Percentiles rank a stretch among this genome's conserved stretches.
These are phyloP conservation scores for Lathyrus tuberosus DNA, from an alignment of 306 rosid species.

Conservation along the genomic window DNA sequence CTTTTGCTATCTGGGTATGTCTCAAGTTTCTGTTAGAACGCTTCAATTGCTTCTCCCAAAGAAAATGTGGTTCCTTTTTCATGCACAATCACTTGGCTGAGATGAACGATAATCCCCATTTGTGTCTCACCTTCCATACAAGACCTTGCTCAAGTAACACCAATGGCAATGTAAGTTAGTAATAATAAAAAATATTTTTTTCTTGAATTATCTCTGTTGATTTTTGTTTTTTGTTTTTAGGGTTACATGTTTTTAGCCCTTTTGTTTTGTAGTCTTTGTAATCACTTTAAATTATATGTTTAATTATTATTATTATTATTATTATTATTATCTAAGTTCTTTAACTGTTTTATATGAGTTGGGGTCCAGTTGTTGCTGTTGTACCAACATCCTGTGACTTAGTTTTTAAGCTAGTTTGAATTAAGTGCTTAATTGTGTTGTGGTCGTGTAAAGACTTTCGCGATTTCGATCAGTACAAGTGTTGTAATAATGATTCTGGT, in stretches of 20 bases:
- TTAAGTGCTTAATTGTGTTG: no score
- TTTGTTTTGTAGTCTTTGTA: background rate
- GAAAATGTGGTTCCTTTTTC: slow-evolving; percentile 23
- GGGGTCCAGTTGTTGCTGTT: no score
- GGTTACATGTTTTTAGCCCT: background rate
- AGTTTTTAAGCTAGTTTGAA: no score
- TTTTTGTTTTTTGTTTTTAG: background rate
- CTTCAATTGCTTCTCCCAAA: slow-evolving; percentile 31
- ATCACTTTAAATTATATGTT: background rate
- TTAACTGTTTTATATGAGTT: no score
- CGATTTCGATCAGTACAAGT: no score
- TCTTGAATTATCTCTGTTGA: background rate
- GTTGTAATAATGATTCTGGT: no score
- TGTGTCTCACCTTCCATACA: slow-evolving; percentile 37
- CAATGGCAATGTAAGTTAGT: slow-evolving; percentile 43
- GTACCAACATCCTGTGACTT: no score
- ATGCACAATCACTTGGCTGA: slow-evolving; percentile 34
- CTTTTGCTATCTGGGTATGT: slow-evolving; percentile 37
- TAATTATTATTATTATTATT: no score
- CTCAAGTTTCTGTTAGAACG: slow-evolving; percentile 32
- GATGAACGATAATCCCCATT: slow-evolving; percentile 9
- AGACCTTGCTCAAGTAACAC: slow-evolving; percentile 42
- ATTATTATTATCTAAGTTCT: no score
- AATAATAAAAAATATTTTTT: background rate
- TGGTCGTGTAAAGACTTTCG: no score